Evolutionary conservation across 192 early-diverging fungal genomes (phyloP).

Genomic region (Backusella macrospora): DNA sequence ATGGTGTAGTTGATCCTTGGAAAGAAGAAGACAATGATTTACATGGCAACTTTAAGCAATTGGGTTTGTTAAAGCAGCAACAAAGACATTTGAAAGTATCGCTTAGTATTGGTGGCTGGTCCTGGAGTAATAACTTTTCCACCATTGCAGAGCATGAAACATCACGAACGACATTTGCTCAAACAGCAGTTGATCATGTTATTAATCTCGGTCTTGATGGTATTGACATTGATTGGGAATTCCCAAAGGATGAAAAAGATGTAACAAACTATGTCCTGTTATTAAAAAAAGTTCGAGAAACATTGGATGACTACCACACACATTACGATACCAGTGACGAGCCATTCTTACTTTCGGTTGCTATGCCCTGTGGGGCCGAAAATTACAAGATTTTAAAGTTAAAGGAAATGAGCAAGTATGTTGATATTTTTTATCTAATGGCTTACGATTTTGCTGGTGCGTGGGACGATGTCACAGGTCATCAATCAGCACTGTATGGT

Average conservation of each 20-base stretch:
- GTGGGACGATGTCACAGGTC: slow-evolving; percentile 71
- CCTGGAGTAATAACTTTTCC: slow-evolving; percentile 76
- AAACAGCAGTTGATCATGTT: slow-evolving; percentile 49
- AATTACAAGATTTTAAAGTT: slow-evolving; percentile 68
- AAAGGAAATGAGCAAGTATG: slow-evolving; percentile 61
- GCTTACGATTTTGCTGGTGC: slow-evolving; percentile 79
- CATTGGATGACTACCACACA: slow-evolving; percentile 63
- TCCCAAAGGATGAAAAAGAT: slow-evolving; percentile 78
- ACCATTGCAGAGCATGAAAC: slow-evolving; percentile 55
- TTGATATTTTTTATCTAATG: slow-evolving; percentile 93
- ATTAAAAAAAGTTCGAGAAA: slow-evolving; percentile 69
- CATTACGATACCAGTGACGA: slow-evolving; percentile 30
- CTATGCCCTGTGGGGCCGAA: slow-evolving; percentile 65
- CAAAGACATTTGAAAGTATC: slow-evolving; percentile 72
- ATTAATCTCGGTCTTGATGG: slow-evolving; percentile 58
- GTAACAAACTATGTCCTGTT: slow-evolving; percentile 80
- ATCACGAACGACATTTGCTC: slow-evolving; percentile 62
- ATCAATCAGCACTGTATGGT: slow-evolving; percentile 86
- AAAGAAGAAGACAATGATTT: slow-evolving; percentile 54
- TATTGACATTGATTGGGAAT: slow-evolving; percentile 81
- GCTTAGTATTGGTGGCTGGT: slow-evolving; percentile 81
- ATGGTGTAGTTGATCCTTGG: slow-evolving; percentile 59
- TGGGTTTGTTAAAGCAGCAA: slow-evolving; percentile 66
- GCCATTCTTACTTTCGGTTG: slow-evolving; percentile 64
- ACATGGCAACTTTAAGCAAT: slow-evolving; percentile 66